Conservation (phyloP, 371 early-diverging fungal genomes). For the Syncephalastrum contaminatum region DNA sequence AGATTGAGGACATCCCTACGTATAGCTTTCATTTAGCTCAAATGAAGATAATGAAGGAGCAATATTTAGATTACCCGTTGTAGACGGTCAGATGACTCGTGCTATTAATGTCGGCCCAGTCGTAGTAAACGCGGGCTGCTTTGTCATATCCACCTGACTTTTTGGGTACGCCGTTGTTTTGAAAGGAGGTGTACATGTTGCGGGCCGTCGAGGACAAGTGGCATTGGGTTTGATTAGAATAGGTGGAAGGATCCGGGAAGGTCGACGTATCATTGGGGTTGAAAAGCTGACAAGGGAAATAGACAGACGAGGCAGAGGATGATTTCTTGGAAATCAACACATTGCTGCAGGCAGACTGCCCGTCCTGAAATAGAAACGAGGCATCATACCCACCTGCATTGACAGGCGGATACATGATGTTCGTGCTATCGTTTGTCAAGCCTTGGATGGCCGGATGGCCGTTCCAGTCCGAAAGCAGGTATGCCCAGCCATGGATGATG, state of each 20-base stretch:
- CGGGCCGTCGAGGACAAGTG: conserved; percentile 53
- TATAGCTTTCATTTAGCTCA: not conserved
- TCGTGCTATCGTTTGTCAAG: conserved; percentile 35
- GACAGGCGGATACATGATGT: conserved; percentile 57
- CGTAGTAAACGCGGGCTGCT: conserved; percentile 64
- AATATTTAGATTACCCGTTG: conserved; percentile 53
- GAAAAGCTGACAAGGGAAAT: conserved; percentile 71
- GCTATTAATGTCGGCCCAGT: conserved; percentile 62
- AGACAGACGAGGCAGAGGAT: conserved; percentile 35
- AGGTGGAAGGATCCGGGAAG: conserved; percentile 47
- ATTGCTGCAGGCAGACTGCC: conserved; percentile 56
- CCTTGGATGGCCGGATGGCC: conserved; percentile 47
- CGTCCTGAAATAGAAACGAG: conserved; percentile 50
- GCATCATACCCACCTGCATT: conserved; percentile 68
- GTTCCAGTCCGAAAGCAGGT: conserved; percentile 48
- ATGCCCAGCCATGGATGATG: conserved; percentile 57
- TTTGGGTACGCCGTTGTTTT: conserved; percentile 34
- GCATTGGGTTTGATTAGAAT: conserved; percentile 58
- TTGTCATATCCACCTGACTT: conserved; percentile 29
- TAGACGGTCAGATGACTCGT: conserved; percentile 57
- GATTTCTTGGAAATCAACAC: conserved; percentile 44
- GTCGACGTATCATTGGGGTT: conserved; percentile 45
- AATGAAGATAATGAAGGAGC: not conserved
- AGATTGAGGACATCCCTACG: conserved; percentile 41
- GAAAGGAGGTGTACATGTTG: conserved; percentile 31